Evolutionary conservation across 2,329 filamentous ascomycete species (phyloP).

Genomic region (Colletotrichum lindemuthianum): DNA sequence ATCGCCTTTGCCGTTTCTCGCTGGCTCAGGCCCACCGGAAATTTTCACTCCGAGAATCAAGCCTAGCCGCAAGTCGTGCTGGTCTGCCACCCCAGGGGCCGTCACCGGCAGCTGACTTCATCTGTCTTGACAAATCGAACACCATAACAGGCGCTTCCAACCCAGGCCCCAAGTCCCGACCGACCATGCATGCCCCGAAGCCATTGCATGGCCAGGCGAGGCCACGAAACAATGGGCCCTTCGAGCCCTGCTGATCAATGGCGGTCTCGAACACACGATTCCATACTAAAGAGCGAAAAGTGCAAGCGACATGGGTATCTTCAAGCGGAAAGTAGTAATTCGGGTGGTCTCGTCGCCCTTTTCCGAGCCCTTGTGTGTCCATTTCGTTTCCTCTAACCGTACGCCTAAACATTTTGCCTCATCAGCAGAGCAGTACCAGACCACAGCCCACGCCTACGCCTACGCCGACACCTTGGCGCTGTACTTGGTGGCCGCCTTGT

Average conservation of each 20-base stretch:
- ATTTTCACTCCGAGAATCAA: constrained; percentile 2
- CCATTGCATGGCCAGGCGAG: constrained; percentile 9
- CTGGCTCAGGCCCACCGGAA: constrained; percentile 9
- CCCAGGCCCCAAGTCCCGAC: neutral
- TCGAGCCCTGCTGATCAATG: constrained; percentile 34
- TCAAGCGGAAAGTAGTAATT: constrained; percentile 34
- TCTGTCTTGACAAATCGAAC: no score
- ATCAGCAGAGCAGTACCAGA: constrained; percentile 27
- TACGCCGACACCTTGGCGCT: constrained; percentile 77
- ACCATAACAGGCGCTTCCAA: neutral
- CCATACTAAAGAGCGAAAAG: neutral
- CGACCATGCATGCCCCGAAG: constrained; percentile 1
- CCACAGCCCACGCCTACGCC: constrained; percentile 61
- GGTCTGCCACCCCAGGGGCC: constrained; percentile 14
- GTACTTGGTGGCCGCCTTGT: constrained; percentile 87
- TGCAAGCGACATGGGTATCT: constrained; percentile 25
- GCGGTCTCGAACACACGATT: constrained; percentile 11
- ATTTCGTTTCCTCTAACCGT: constrained; percentile 35
- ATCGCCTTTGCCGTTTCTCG: neutral
- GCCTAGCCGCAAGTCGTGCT: neutral
- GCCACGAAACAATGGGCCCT: constrained; percentile 21
- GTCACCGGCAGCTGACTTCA: neutral
- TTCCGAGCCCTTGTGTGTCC: constrained; percentile 32
- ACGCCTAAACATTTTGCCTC: constrained; percentile 36
- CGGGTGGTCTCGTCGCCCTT: constrained; percentile 33